Evolutionary conservation across 2,329 filamentous ascomycete genomes (phyloP).

Genomic region (Tolypocladium tropicale): DNA sequence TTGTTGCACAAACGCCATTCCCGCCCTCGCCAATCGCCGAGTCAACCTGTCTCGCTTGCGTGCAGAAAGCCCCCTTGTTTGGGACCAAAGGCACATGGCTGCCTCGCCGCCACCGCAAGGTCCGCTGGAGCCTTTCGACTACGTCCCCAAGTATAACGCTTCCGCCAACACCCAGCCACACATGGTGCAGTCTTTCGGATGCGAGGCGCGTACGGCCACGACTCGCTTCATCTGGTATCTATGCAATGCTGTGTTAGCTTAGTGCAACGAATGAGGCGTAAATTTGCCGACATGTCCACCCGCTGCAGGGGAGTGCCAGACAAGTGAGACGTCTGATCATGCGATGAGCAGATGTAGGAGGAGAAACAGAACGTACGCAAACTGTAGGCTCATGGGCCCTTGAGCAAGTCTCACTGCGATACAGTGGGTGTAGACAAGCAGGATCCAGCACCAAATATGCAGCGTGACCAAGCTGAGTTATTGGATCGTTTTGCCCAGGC

Average conservation of each 20-base stretch:
- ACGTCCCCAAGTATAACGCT: not conserved
- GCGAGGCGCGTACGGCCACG: not conserved
- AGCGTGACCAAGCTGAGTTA: not conserved
- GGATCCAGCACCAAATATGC: not conserved
- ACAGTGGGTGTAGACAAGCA: not conserved
- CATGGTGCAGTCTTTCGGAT: not conserved
- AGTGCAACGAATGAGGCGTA: not conserved
- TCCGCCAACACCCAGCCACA: not conserved
- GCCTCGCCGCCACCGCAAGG: not conserved
- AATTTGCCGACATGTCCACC: not conserved
- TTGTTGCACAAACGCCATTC: slow-evolving; percentile 1
- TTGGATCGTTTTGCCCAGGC: not conserved
- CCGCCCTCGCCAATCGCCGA: slow-evolving; percentile 6
- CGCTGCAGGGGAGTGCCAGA: not conserved
- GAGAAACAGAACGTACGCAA: not conserved
- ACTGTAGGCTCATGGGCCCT: not conserved
- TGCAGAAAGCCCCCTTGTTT: not conserved
- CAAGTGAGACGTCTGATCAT: not conserved
- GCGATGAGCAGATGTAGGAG: not conserved
- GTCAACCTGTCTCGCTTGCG: slow-evolving; percentile 3
- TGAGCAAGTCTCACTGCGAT: not conserved
- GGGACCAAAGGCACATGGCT: not conserved
- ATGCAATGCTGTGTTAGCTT: slow-evolving; percentile 1
- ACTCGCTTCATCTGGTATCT: slow-evolving; percentile 1
- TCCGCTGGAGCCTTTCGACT: not conserved